phyloP scores from a whole-genome alignment of 179 eudicot species.

The Dionaea muscipula region DNA sequence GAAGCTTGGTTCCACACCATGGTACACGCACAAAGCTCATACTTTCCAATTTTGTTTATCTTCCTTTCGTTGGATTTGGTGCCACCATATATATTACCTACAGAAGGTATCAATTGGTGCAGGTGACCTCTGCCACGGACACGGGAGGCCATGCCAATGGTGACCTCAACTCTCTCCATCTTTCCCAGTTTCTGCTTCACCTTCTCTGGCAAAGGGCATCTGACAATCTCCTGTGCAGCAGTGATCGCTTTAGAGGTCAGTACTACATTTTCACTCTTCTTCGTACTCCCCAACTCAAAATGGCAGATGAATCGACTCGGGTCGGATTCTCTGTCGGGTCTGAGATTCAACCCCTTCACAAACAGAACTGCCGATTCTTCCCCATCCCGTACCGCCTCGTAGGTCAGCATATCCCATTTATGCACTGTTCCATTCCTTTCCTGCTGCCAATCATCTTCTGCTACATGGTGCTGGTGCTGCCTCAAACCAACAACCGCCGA shows the following conservation, averaged over 20 bases:
- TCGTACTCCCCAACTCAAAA: constrained; percentile 23
- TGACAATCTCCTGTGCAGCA: constrained; percentile 78
- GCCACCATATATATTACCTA: constrained; percentile 36
- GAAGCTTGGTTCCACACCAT: constrained; percentile 96
- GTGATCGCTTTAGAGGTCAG: constrained; percentile 39
- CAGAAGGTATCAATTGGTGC: constrained; percentile 50
- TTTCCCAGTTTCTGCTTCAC: constrained; percentile 23
- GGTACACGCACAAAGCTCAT: constrained; percentile 77
- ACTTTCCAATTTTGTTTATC: constrained; percentile 16
- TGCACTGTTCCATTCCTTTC: constrained; percentile 12
- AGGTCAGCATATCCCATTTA: constrained; percentile 58
- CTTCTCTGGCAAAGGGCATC: constrained; percentile 49
- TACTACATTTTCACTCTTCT: constrained; percentile 13
- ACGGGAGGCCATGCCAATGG: constrained; percentile 24
- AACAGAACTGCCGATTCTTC: constrained; percentile 46
- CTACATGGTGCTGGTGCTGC: constrained; percentile 10
- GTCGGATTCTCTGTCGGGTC: constrained; percentile 51
- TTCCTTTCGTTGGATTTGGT: background rate
- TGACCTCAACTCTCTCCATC: constrained; percentile 33
- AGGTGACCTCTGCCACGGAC: constrained; percentile 16
- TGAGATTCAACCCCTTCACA: constrained; percentile 71
- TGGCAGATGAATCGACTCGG: constrained; percentile 52
- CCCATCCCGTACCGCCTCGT: constrained; percentile 57
- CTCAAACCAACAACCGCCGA: constrained; percentile 33
- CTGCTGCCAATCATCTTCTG: constrained; percentile 13